phyloP scores from a whole-genome alignment of 805 yeast species.

The Yamadazyma kitorensis region DNA sequence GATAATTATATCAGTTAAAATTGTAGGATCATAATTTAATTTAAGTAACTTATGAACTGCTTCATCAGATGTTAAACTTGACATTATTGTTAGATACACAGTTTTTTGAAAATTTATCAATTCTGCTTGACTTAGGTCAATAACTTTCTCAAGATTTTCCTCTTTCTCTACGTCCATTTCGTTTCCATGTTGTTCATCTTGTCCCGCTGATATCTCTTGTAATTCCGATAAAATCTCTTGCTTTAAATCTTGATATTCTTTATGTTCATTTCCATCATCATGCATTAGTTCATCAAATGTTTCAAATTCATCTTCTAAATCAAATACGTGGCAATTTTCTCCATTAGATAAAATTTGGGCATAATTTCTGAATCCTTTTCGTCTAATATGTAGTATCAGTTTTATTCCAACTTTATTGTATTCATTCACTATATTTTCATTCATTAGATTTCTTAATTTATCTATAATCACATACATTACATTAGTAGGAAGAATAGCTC shows the following conservation, averaged over 20 bases:
- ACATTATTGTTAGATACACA: conserved; percentile 80
- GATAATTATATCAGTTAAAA: conserved; percentile 68
- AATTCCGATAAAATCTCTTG: conserved; percentile 46
- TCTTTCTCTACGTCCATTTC: conserved; percentile 1
- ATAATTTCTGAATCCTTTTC: conserved; percentile 11
- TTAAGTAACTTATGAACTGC: conserved; percentile 81
- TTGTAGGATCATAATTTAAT: conserved; percentile 42
- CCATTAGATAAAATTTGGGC: conserved; percentile 7
- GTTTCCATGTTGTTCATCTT: conserved; percentile 1
- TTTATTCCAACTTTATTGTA: conserved; percentile 48
- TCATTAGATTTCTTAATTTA: conserved; percentile 56
- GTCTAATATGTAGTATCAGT: conserved; percentile 37
- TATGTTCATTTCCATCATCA: conserved; percentile 46
- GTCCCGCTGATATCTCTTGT: neutral
- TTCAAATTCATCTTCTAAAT: conserved; percentile 50
- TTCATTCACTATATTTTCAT: conserved; percentile 44
- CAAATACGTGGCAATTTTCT: conserved; percentile 43
- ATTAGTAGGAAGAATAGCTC: conserved; percentile 46
- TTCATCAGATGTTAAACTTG: conserved; percentile 89
- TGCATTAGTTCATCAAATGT: conserved; percentile 41
- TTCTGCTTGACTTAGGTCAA: conserved; percentile 69
- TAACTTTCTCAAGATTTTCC: conserved; percentile 27
- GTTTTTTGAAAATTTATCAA: conserved; percentile 66
- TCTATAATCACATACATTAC: conserved; percentile 56
- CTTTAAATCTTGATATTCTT: conserved; percentile 44